Base-by-base conservation (phyloP, 2,329 filamentous ascomycete species). In the Dactylellina haptotyla region DNA sequence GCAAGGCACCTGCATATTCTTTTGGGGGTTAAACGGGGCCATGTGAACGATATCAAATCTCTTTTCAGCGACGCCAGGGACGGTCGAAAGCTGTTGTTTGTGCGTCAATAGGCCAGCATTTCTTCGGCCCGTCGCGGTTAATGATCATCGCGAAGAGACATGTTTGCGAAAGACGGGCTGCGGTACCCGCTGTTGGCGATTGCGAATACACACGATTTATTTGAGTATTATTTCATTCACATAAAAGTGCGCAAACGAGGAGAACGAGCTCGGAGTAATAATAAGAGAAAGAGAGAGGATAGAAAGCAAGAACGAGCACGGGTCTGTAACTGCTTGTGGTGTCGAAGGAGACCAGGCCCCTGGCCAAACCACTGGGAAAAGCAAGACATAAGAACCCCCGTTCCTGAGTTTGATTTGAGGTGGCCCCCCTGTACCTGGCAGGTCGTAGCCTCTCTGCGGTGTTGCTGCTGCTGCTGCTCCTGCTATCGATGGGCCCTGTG, bases 31-130 rank as follows among this genome's bases (percentile, higher is more conserved):
- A 6, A 14, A 14, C 39, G 4, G n/a, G n/a, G n/a, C 16, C n/a
- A 9, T n/a, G n/a, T 41, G 37, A n/a, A n/a, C n/a, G 50, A 64
- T 64, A 56, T 64, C 20, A 30, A 54, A 39, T 30, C 23, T 63
- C 58, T 43, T 26, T 65, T 28, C 45, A 28, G 20, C 51, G 51
- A 66, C 26, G 51, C 23, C 41, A 66, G 62, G 62, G 62, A 28
- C 61, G 16, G 23, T 12, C 8, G 16, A 16, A 45, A 16, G 23
- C 50, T 46, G 18, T 54, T 14, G 14, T 26, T 56, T 25, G n/a
- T 16, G 16, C 20, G 5, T 48, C 45, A 5, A n/a, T 20, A n/a
- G 8, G 18, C n/a, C 18, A 9, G 45, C 8, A 4, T 4, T 25
- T n/a, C 4, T 23, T 8, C 12, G 45, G 20, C 3, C 45, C 45